Percentiles rank a stretch among this genome's conserved stretches.
phyloP scores from a whole-genome alignment of 2,329 filamentous ascomycete genomes.

The Alternaria atra region DNA sequence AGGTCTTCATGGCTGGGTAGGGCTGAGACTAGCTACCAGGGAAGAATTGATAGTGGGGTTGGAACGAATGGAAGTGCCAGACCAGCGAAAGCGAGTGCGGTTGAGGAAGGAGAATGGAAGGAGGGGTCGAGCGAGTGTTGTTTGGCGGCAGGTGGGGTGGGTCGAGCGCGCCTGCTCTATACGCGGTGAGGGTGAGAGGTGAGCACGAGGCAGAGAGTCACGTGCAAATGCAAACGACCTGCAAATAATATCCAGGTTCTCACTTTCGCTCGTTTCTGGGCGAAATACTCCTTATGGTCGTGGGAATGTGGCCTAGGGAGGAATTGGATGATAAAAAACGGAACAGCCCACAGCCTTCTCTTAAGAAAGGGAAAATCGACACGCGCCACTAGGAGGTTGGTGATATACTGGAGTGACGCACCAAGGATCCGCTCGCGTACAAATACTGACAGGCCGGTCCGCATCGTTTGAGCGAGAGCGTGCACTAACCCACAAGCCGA shows the following conservation, averaged over 20 bases:
- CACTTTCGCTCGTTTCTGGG: neutral
- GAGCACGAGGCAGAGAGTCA: neutral
- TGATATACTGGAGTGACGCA: constrained; percentile 31
- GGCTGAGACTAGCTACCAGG: neutral
- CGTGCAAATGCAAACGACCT: constrained; percentile 6
- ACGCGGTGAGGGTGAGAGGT: neutral
- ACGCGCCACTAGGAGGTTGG: constrained; percentile 14
- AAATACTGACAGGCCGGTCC: constrained; percentile 34
- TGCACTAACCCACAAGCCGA: constrained; percentile 31
- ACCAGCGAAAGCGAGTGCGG: neutral
- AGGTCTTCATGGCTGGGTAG: constrained; percentile 31
- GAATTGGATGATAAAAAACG: neutral
- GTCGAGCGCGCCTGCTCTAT: constrained; percentile 1
- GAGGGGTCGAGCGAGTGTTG: neutral
- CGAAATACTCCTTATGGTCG: neutral
- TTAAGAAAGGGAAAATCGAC: constrained; percentile 9
- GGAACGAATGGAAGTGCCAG: neutral
- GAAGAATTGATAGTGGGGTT: neutral
- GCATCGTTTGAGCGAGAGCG: constrained; percentile 34
- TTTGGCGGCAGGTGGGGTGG: neutral
- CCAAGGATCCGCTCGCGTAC: constrained; percentile 32
- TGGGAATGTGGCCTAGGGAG: neutral
- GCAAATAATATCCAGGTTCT: neutral
- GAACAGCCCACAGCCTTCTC: constrained; percentile 5
- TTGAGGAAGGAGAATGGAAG: neutral